Evolutionary conservation across 768 basidiomycete species (phyloP).

Genomic region (Termitomyces sp.): DNA sequence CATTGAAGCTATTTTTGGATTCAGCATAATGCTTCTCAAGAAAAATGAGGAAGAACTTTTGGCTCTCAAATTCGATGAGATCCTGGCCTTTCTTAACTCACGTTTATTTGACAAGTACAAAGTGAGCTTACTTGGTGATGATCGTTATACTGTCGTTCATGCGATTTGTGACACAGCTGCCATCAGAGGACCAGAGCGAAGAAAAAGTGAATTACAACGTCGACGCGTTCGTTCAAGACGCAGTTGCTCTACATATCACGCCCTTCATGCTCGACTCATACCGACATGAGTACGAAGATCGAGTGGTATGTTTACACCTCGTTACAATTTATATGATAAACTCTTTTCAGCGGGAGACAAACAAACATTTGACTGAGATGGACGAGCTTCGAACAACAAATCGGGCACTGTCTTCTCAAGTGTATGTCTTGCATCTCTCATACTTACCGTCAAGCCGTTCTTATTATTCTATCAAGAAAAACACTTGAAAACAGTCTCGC

Average conservation of each 20-base stretch:
- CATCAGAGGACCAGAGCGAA: conserved; percentile 20
- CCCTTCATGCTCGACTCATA: conserved; percentile 95
- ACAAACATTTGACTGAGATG: conserved; percentile 80
- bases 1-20: conserved; percentile 95
- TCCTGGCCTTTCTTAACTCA: conserved; percentile 77
- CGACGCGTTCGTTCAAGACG: conserved; percentile 84
- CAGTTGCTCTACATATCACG: conserved; percentile 80
- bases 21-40: conserved; percentile 80
- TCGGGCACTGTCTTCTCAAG: conserved; percentile 65
- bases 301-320: conserved; percentile 35
- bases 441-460: neutral
- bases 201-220: conserved; percentile 48
- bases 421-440: conserved; percentile 46
- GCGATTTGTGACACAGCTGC: conserved; percentile 17
- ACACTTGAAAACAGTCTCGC: conserved; percentile 72
- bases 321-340: neutral
- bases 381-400: conserved; percentile 81
- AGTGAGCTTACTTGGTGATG: conserved; percentile 15
- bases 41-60: conserved; percentile 83
- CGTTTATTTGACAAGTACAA: conserved; percentile 82
- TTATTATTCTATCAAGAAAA: conserved; percentile 51
- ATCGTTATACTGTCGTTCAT: neutral
- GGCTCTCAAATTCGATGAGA: conserved; percentile 84
- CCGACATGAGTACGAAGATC: conserved; percentile 83
- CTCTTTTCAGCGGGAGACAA: conserved; percentile 48